These are phyloP conservation scores for Irpex lacteus DNA, from an alignment of 1,284 basidiomycete genomes.

Conservation along the genomic window DNA sequence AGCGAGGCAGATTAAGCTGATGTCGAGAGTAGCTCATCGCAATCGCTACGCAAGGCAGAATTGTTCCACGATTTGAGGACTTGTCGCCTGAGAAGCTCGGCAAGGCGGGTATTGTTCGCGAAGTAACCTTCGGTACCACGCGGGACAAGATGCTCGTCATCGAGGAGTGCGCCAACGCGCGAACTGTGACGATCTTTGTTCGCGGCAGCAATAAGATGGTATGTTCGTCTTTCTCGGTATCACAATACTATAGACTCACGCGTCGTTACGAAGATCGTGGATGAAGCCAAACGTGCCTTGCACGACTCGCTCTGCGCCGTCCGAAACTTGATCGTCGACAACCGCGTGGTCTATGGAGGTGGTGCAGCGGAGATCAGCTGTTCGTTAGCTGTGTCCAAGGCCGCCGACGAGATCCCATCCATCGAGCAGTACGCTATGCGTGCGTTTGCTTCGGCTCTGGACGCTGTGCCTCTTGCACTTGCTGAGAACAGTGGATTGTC, in stretches of 20 bases:
- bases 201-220: constrained; percentile 99
- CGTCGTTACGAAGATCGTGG: constrained; percentile 73
- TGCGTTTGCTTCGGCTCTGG: constrained; percentile 92
- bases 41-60: constrained; percentile 97
- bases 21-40: constrained; percentile 75
- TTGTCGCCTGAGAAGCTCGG: constrained; percentile 91
- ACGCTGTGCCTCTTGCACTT: constrained; percentile 90
- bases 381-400: constrained; percentile 89
- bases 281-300: constrained; percentile 96
- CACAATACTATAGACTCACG: not conserved
- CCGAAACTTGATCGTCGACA: constrained; percentile 92
- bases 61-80: constrained; percentile 98
- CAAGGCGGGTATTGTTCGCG: constrained; percentile 88
- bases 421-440: constrained; percentile 99
- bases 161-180: constrained; percentile 96
- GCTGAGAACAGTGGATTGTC: constrained; percentile 97
- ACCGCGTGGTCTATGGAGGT: constrained; percentile 97
- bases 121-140: constrained; percentile 95
- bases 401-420: constrained; percentile 94
- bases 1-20: not conserved
- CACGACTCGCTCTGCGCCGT: constrained; percentile 98
- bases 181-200: constrained; percentile 97
- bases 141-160: constrained; percentile 99
- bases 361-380: constrained; percentile 98
- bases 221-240: constrained; percentile 15